Conservation (phyloP, 1,139 yeast genomes). For the Nadsonia commutata region DNA sequence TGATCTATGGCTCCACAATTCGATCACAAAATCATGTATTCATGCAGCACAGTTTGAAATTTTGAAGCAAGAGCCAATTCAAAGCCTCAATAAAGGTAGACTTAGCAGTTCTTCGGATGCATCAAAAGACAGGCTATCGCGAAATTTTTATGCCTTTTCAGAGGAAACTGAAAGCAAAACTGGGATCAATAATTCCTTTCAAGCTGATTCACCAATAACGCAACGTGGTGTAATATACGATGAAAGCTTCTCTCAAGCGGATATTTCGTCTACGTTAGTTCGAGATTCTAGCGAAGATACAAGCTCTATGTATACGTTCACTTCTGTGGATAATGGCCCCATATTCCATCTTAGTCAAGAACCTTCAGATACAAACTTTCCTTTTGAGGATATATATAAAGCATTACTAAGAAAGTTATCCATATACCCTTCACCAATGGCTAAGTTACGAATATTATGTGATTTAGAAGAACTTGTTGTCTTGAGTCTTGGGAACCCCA, state of each 20-base stretch:
- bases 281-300: not conserved
- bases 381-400: slow-evolving; percentile 17
- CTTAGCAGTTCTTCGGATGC: not conserved
- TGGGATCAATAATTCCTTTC: too few relatives aligned
- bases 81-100: slow-evolving; percentile 1
- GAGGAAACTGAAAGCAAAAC: too few relatives aligned
- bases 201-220: too few relatives aligned
- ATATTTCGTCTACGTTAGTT: not conserved
- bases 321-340: slow-evolving; percentile 2
- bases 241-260: too few relatives aligned
- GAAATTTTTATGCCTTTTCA: slow-evolving; percentile 1
- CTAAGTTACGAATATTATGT: slow-evolving; percentile 16
- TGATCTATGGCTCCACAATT: slow-evolving; percentile 18
- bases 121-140: not conserved
- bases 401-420: slow-evolving; percentile 16
- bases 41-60: slow-evolving; percentile 1
- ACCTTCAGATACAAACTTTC: slow-evolving; percentile 1
- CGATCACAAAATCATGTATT: slow-evolving; percentile 11
- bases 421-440: slow-evolving; percentile 19
- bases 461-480: slow-evolving; percentile 21
- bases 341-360: slow-evolving; percentile 3
- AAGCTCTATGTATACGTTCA: not conserved
- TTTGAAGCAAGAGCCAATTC: slow-evolving; percentile 3
- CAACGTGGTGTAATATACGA: too few relatives aligned
- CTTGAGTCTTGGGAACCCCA: slow-evolving; percentile 11